Conservation (phyloP, 805 yeast genomes). For the Isabelozyma heimii region DNA sequence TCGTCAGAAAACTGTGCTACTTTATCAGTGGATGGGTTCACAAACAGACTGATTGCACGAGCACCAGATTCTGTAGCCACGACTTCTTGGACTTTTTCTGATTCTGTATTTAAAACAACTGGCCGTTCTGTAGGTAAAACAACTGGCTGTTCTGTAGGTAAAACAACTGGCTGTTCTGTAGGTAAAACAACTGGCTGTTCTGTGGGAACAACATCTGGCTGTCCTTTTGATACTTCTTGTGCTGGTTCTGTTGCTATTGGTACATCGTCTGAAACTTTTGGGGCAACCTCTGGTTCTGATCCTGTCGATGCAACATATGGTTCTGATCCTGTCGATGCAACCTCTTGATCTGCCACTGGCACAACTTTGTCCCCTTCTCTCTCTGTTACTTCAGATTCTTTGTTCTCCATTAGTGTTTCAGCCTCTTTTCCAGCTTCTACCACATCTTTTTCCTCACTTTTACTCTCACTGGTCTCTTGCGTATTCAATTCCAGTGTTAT, state of each 20-base stretch:
- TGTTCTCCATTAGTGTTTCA: too few species aligned
- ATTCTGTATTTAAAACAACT: too few species aligned
- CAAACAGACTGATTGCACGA: background rate
- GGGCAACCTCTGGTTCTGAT: background rate
- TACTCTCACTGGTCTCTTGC: too few species aligned
- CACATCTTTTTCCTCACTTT: too few species aligned
- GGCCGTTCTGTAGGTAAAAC: too few species aligned
- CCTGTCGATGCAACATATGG: too few species aligned
- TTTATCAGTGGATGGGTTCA: background rate
- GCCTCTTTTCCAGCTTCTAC: too few species aligned
- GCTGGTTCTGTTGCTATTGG: background rate
- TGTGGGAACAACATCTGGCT: background rate
- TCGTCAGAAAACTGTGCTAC: constrained; percentile 22
- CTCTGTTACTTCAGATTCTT: too few species aligned
- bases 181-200: background rate
- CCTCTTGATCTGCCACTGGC: too few species aligned
- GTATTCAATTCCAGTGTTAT: too few species aligned
- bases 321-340: too few species aligned
- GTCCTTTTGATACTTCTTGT: background rate
- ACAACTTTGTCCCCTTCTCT: too few species aligned
- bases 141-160: background rate
- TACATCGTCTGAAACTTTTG: background rate
- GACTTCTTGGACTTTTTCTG: background rate
- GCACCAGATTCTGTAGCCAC: background rate
- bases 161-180: background rate